phyloP scores from a whole-genome alignment of 192 early-diverging fungal genomes.

The Linderina pennispora region DNA sequence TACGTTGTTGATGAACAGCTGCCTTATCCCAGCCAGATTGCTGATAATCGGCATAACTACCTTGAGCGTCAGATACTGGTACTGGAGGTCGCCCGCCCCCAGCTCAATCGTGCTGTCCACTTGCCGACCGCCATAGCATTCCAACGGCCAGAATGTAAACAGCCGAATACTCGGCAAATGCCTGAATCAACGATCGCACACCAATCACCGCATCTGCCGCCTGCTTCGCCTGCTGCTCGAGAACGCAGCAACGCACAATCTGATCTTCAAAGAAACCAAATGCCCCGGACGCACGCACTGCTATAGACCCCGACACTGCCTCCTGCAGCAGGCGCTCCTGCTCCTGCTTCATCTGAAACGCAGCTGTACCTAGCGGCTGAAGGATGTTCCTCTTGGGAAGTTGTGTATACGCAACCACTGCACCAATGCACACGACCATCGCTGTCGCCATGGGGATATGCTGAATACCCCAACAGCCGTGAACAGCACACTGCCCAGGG shows the following conservation, averaged over 20 bases:
- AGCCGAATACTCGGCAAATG: too few relatives aligned
- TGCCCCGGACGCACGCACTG: slow-evolving; percentile 12
- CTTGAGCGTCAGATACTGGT: slow-evolving; percentile 10
- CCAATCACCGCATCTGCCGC: too few relatives aligned
- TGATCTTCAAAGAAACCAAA: slow-evolving; percentile 5
- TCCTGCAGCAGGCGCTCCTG: neutral
- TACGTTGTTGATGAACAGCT: slow-evolving; percentile 3
- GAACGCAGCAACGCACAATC: slow-evolving; percentile 4
- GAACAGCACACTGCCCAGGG: too few relatives aligned
- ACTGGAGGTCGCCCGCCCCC: slow-evolving; percentile 6
- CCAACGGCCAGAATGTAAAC: slow-evolving; percentile 8
- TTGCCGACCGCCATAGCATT: neutral
- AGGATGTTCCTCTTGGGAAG: neutral
- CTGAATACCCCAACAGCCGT: slow-evolving; percentile 5
- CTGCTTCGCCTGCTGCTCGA: too few relatives aligned
- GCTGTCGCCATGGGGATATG: slow-evolving; percentile 5
- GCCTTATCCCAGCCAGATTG: slow-evolving; percentile 1
- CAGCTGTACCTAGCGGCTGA: slow-evolving; percentile 1
- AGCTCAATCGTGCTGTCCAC: neutral
- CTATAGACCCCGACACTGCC: slow-evolving; percentile 18
- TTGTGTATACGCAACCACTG: neutral
- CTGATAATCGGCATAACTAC: slow-evolving; percentile 7
- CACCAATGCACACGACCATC: neutral
- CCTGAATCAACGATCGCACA: too few relatives aligned
- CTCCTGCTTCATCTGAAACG: neutral